Conservation (phyloP, 345 rosid genomes). For the Carallia pectinifolia region DNA sequence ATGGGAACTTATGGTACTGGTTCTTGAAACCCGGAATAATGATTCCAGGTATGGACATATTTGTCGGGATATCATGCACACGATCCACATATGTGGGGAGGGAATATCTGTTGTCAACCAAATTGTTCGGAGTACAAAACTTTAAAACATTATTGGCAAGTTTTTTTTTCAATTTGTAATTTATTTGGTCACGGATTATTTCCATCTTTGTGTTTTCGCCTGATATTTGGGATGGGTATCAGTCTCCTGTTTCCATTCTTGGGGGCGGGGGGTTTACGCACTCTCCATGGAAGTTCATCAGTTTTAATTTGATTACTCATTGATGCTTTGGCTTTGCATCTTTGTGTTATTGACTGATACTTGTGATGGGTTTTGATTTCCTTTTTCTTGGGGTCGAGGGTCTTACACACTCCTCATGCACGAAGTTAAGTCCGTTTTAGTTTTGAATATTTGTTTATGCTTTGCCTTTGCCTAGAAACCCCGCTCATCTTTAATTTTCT, state of each 20-base stretch:
- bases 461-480: too few relatives aligned
- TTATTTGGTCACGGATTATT: background rate
- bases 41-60: constrained; percentile 74
- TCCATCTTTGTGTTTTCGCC: background rate
- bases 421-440: too few relatives aligned
- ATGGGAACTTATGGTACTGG: background rate
- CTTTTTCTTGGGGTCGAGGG: too few relatives aligned
- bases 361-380: too few relatives aligned
- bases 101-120: constrained; percentile 58
- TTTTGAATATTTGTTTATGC: too few relatives aligned
- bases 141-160: constrained; percentile 36
- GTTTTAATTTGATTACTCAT: too few relatives aligned
- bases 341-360: too few relatives aligned
- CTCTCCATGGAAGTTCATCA: too few relatives aligned
- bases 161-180: background rate
- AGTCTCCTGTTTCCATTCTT: background rate
- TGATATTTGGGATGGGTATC: background rate
- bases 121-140: constrained; percentile 68
- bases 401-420: too few relatives aligned
- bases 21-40: constrained; percentile 20
- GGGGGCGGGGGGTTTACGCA: too few relatives aligned
- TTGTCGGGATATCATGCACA: constrained; percentile 77
- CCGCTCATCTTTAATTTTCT: too few relatives aligned
- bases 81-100: constrained; percentile 88
- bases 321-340: too few relatives aligned